Conservation (phyloP, 2,329 filamentous ascomycete genomes). For the Beauveria brongniartii region DNA sequence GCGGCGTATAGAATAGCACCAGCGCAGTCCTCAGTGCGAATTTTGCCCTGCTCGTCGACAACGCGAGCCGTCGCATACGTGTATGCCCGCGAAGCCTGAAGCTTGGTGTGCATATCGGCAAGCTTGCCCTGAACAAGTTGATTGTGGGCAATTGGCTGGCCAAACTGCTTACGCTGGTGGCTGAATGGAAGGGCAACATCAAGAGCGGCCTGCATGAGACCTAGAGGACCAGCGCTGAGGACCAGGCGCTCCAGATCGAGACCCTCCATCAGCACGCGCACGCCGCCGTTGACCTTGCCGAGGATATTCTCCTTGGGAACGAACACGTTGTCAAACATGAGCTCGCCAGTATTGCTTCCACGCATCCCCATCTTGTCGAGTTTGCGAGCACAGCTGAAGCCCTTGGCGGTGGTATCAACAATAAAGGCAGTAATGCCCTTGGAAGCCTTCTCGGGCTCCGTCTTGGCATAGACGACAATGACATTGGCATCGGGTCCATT, state of each 20-base stretch:
- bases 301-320: slow-evolving; percentile 77
- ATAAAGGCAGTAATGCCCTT: slow-evolving; percentile 96
- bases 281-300: slow-evolving; percentile 71
- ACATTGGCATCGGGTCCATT: slow-evolving; percentile 93
- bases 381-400: slow-evolving; percentile 83
- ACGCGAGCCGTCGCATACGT: slow-evolving; percentile 74
- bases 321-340: slow-evolving; percentile 85
- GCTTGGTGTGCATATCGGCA: slow-evolving; percentile 95
- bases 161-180: slow-evolving; percentile 85
- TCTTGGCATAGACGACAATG: slow-evolving; percentile 96
- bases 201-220: slow-evolving; percentile 87
- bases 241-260: slow-evolving; percentile 91
- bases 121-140: slow-evolving; percentile 90
- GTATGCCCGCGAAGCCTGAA: slow-evolving; percentile 75
- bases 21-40: slow-evolving; percentile 86
- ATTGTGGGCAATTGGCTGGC: slow-evolving; percentile 77
- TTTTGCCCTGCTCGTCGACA: slow-evolving; percentile 66
- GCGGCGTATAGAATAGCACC: slow-evolving; percentile 90
- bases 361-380: slow-evolving; percentile 98
- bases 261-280: slow-evolving; percentile 90
- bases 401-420: slow-evolving; percentile 61
- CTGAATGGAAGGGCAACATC: slow-evolving; percentile 83
- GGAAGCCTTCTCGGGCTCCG: slow-evolving; percentile 65
- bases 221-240: slow-evolving; percentile 80
- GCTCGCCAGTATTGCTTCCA: slow-evolving; percentile 90